Evolutionary conservation across 441 rosid genomes (phyloP), one percentile per base, ranked within the genome.

Genomic region (Pelargonium australe): DNA sequence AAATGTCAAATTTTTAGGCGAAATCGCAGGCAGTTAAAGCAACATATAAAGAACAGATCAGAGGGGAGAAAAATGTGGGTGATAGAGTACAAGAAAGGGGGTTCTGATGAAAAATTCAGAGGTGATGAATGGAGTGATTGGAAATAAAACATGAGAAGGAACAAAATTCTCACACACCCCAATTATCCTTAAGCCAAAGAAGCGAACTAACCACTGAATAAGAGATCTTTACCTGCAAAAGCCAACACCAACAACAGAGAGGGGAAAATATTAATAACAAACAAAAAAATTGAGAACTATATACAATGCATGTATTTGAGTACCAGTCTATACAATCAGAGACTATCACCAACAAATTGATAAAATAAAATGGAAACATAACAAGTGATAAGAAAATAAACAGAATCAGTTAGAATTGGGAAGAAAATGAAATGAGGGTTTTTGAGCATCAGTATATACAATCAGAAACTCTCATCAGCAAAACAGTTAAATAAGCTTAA

Each of bases 111-210:
- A 68, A 82, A 79, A 78, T 77, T 80, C 69, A 79, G 73, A 65
- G 81, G 80, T 76, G 69, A 76, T 82, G 70, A 85, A 74, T 75
- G 82, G 76, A 80, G 77, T 74, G 86, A 75, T 82, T 70, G 91
- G 78, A 81, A 82, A 87, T 84, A 80, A 85, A 88, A 82, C 98
- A 88, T 93, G 91, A 93, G 96, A 86, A 79, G 86, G 72, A 74
- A 75, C 71, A 57, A 72, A 73, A 49, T 1, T 20, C 23, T 66
- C 80, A 71, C 73, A 69, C 67, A 62, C 77, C 64, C 73, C 64
- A 63, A 57, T 25, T 19, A 57, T 8, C 62, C 23, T 20, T 20
- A 20, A 20, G 23, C 23, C 23, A 20, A 10, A 25, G 11, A 57
- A 11, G 9, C 28, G 8, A 57, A 57, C 1, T 57, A 10, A 57